A percentile compares a stretch with the other conserved stretches of the same genome.
phyloP scores from a whole-genome alignment of 2,329 filamentous ascomycete genomes.

The Epichloe festucae region DNA sequence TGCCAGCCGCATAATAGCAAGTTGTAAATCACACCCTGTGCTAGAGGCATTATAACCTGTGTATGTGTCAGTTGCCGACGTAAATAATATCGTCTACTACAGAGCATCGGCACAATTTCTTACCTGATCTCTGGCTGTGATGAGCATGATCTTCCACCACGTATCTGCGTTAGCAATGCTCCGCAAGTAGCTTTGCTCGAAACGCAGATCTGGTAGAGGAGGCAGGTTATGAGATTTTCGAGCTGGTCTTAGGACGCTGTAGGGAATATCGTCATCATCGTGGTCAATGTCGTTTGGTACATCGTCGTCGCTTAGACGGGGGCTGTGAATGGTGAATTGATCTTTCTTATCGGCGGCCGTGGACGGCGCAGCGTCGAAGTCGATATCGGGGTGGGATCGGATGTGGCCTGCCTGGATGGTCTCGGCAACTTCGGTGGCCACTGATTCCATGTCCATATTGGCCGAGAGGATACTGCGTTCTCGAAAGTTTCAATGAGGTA shows the following conservation, averaged over 20 bases:
- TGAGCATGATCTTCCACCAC: conserved; percentile 67
- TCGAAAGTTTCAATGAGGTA: neutral
- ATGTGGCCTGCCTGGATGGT: conserved; percentile 72
- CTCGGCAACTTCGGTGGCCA: conserved; percentile 57
- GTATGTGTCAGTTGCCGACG: conserved; percentile 4
- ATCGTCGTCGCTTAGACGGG: conserved; percentile 12
- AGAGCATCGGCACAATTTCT: neutral
- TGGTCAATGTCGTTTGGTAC: conserved; percentile 28
- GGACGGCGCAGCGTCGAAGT: conserved; percentile 68
- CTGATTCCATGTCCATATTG: conserved; percentile 42
- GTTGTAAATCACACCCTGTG: conserved; percentile 84
- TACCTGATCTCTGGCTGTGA: conserved; percentile 84
- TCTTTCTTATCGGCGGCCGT: conserved; percentile 53
- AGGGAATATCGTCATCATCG: conserved; percentile 55
- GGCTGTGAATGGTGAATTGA: conserved; percentile 14
- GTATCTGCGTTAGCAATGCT: conserved; percentile 71
- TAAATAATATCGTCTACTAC: too few relatives aligned
- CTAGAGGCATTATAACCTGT: conserved; percentile 71
- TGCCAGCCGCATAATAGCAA: conserved; percentile 78
- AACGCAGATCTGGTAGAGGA: conserved; percentile 76
- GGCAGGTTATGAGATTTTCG: conserved; percentile 35
- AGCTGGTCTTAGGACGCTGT: conserved; percentile 47
- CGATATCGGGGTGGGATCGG: conserved; percentile 55
- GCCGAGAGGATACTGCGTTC: neutral
- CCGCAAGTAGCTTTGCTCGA: conserved; percentile 95